A percentile compares a stretch with the other conserved stretches of the same genome.
These are phyloP conservation scores for Xanthoconium separans DNA, from an alignment of 1,284 basidiomycete genomes.

Conservation along the genomic window DNA sequence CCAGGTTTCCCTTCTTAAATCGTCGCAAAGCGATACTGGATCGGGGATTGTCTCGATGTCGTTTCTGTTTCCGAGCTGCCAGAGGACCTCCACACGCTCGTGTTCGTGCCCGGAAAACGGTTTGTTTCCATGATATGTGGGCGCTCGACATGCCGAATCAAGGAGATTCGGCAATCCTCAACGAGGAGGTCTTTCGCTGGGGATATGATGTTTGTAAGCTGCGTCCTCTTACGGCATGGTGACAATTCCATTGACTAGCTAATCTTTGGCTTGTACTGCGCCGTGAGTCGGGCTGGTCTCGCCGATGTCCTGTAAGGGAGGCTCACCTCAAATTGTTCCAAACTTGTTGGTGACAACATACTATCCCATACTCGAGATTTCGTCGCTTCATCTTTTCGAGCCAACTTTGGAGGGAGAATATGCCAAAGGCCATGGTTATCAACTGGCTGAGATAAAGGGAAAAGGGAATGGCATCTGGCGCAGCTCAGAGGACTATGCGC, in stretches of 20 bases:
- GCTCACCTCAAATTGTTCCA: neutral
- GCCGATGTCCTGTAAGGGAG: neutral
- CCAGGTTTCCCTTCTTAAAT: constrained; percentile 1
- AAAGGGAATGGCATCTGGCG: neutral
- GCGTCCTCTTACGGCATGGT: neutral
- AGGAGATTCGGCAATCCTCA: constrained; percentile 4
- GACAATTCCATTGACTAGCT: neutral
- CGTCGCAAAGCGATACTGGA: constrained; percentile 4
- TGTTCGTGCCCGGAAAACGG: no score
- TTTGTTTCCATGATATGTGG: constrained; percentile 6
- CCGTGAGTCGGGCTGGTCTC: neutral
- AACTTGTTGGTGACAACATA: neutral
- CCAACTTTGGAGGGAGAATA: neutral
- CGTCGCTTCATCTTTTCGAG: constrained; percentile 9
- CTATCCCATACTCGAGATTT: constrained; percentile 4
- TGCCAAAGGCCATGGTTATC: neutral
- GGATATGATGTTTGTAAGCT: constrained; percentile 1
- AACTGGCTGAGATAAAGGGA: neutral
- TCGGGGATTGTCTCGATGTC: neutral
- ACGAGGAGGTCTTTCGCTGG: constrained; percentile 2
- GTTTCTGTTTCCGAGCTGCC: neutral
- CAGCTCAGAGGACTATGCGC: neutral
- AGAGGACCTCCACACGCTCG: neutral
- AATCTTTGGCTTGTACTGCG: neutral
- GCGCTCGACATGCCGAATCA: constrained; percentile 4